phyloP scores from a whole-genome alignment of 768 basidiomycete species.

The Lyophyllum decastes region DNA sequence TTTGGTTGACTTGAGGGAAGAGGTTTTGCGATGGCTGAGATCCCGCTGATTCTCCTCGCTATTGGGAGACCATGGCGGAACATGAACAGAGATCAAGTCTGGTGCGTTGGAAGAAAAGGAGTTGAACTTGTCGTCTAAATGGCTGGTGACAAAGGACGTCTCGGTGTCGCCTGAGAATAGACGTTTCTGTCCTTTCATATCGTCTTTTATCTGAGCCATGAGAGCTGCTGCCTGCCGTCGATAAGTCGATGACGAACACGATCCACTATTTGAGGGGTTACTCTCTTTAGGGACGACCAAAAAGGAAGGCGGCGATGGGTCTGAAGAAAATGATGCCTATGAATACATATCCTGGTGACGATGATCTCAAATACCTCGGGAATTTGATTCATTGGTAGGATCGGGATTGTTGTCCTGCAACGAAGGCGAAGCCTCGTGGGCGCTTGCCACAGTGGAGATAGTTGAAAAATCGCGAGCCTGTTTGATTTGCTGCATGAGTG shows the following conservation, averaged over 20 bases:
- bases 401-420: constrained; percentile 11
- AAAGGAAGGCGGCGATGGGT: constrained; percentile 30
- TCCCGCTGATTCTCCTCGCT: constrained; percentile 36
- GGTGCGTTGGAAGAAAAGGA: constrained; percentile 17
- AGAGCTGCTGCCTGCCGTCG: constrained; percentile 75
- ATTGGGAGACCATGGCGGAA: not conserved
- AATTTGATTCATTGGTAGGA: constrained; percentile 11
- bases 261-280: constrained; percentile 31
- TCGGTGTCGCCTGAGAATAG: constrained; percentile 71
- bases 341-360: not conserved
- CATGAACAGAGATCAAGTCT: constrained; percentile 7
- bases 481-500: constrained; percentile 80
- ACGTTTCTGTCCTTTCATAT: constrained; percentile 74
- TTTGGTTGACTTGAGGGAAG: constrained; percentile 8
- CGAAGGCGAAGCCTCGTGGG: constrained; percentile 31
- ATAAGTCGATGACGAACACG: constrained; percentile 67
- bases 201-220: constrained; percentile 85
- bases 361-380: constrained; percentile 20
- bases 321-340: constrained; percentile 17
- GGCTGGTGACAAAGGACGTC: constrained; percentile 40
- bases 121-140: constrained; percentile 31
- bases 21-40: constrained; percentile 31
- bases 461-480: constrained; percentile 78
- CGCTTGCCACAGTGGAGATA: constrained; percentile 60
- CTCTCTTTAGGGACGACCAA: constrained; percentile 32